phyloP scores from a whole-genome alignment of 371 early-diverging fungal genomes.

The Thermomucor indicae-seudaticae region DNA sequence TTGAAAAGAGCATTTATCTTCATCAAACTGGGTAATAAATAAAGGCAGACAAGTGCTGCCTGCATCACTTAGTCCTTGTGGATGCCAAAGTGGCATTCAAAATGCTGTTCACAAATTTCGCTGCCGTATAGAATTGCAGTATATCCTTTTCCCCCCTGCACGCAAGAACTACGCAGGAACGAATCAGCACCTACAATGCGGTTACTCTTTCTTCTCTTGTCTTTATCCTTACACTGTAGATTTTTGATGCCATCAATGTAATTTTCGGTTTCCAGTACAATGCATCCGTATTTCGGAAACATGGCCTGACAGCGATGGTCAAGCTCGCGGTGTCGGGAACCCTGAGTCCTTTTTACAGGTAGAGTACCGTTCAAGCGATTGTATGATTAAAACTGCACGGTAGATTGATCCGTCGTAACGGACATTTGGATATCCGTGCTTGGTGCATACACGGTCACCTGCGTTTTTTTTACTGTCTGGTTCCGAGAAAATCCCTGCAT shows the following conservation, averaged over 20 bases:
- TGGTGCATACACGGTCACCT: slow-evolving; percentile 15
- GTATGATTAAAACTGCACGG: slow-evolving; percentile 19
- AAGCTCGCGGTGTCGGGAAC: not conserved
- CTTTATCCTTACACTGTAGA: slow-evolving; percentile 8
- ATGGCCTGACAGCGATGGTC: not conserved
- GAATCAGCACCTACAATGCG: not conserved
- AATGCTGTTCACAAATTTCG: slow-evolving; percentile 11
- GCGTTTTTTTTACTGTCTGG: slow-evolving; percentile 10
- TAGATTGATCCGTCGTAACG: slow-evolving; percentile 19
- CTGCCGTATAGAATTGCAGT: slow-evolving; percentile 8
- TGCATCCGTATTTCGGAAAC: slow-evolving; percentile 17
- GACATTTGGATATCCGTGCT: slow-evolving; percentile 13
- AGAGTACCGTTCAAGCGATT: slow-evolving; percentile 15
- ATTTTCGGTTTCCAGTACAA: slow-evolving; percentile 19
- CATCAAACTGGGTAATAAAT: too few species aligned
- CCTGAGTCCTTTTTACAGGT: slow-evolving; percentile 15
- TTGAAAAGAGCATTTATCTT: too few species aligned
- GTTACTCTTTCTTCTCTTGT: not conserved
- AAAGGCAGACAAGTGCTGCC: too few species aligned
- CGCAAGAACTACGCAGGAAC: not conserved
- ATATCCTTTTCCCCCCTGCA: slow-evolving; percentile 10
- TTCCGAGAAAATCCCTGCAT: slow-evolving; percentile 26
- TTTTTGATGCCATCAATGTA: slow-evolving; percentile 23
- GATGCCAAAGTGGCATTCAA: slow-evolving; percentile 10
- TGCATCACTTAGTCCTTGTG: too few species aligned